phyloP scores from a whole-genome alignment of 148 eudicot genomes.

The Hydrangea macrophylla region DNA sequence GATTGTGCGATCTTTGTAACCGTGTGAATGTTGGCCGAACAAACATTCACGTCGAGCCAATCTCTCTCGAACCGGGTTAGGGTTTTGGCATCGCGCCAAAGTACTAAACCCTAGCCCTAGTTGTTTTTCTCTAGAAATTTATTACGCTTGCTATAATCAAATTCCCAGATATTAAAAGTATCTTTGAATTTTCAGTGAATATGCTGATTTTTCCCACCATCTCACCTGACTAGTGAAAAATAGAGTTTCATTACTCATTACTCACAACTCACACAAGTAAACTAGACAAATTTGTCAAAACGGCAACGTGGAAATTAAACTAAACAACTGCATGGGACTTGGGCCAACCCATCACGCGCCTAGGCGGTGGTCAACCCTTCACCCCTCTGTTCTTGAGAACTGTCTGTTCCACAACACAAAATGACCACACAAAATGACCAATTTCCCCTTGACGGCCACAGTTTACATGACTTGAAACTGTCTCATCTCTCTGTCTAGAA shows the following conservation, averaged over 20 bases:
- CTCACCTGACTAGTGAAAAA: too few relatives aligned
- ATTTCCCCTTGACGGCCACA: constrained; percentile 12
- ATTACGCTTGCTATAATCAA: constrained; percentile 10
- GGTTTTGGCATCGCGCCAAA: constrained; percentile 24
- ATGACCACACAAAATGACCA: constrained; percentile 16
- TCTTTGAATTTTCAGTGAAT: neutral
- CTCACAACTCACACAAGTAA: neutral
- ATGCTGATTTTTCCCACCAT: too few relatives aligned
- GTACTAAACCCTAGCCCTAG: constrained; percentile 25
- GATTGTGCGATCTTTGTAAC: constrained; percentile 21
- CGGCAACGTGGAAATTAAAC: constrained; percentile 39
- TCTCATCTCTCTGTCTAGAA: neutral
- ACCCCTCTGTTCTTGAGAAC: neutral
- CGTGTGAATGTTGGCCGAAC: constrained; percentile 79
- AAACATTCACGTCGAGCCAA: constrained; percentile 88
- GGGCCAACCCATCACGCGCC: constrained; percentile 58
- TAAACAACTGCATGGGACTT: constrained; percentile 36
- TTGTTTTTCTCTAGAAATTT: constrained; percentile 18
- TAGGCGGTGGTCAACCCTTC: constrained; percentile 64
- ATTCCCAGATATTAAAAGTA: neutral
- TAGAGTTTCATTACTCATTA: neutral
- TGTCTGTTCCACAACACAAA: neutral
- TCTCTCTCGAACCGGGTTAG: constrained; percentile 32
- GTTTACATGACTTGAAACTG: neutral
- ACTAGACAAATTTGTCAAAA: constrained; percentile 39